Conservation (phyloP, 2,329 filamentous ascomycete genomes). For the Fusarium nematophilum region DNA sequence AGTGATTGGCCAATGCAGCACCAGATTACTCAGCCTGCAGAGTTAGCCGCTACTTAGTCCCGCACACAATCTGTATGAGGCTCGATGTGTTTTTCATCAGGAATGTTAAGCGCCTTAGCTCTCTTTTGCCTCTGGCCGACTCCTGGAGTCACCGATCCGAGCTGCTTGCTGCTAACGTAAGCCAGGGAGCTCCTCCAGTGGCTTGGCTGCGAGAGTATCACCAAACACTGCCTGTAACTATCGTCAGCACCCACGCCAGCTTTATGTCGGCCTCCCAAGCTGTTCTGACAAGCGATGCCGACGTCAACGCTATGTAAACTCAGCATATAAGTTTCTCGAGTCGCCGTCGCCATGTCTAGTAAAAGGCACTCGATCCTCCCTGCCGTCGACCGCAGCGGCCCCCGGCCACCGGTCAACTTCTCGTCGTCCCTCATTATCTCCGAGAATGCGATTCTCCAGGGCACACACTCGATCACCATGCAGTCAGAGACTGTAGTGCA, state of each 20-base stretch:
- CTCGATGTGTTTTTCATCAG: constrained; percentile 28
- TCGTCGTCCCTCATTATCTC: constrained; percentile 70
- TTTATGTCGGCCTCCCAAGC: constrained; percentile 10
- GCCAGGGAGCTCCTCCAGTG: background rate
- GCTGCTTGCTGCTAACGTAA: background rate
- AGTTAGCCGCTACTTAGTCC: constrained; percentile 46
- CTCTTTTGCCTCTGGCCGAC: constrained; percentile 18
- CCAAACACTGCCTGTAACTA: constrained; percentile 24
- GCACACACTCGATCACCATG: constrained; percentile 82
- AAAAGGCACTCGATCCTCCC: constrained; percentile 70
- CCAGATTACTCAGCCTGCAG: constrained; percentile 42
- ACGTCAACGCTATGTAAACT: background rate
- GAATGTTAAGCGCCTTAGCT: constrained; percentile 26
- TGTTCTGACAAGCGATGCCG: constrained; percentile 23
- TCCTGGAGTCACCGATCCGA: constrained; percentile 44
- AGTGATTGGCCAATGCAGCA: constrained; percentile 57
- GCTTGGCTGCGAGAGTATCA: constrained; percentile 24
- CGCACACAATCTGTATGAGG: background rate
- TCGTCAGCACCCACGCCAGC: constrained; percentile 12
- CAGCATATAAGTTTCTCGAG: constrained; percentile 7
- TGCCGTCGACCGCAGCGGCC: constrained; percentile 62
- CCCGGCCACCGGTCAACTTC: constrained; percentile 71
- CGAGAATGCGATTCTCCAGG: constrained; percentile 72
- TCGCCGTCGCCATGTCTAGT: constrained; percentile 49
- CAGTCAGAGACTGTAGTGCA: constrained; percentile 85